A percentile compares a stretch with the other conserved stretches of the same genome.
Conservation (phyloP, 805 yeast species). For the Candida sphagnicola region DNA sequence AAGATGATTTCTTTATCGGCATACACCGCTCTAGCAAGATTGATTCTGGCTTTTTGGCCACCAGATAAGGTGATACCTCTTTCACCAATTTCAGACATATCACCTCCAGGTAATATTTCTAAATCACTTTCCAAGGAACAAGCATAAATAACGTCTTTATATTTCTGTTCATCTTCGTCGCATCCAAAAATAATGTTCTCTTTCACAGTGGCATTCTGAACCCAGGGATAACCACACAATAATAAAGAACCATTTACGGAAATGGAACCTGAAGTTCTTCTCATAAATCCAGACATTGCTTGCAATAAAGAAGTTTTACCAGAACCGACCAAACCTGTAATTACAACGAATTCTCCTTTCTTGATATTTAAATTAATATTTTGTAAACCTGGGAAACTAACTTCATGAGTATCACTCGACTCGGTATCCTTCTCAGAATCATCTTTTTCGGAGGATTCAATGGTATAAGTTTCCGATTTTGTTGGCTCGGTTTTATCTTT, state of each 20-base stretch:
- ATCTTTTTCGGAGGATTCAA: constrained; percentile 9
- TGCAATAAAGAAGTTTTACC: constrained; percentile 34
- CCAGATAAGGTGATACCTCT: constrained; percentile 35
- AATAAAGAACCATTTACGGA: constrained; percentile 25
- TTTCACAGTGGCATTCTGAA: constrained; percentile 30
- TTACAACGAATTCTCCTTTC: constrained; percentile 32
- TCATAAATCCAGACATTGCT: constrained; percentile 38
- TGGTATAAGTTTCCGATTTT: constrained; percentile 1
- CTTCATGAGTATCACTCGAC: constrained; percentile 11
- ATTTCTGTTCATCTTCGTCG: constrained; percentile 17
- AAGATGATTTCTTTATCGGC: constrained; percentile 25
- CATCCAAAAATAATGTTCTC: constrained; percentile 30
- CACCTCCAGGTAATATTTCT: constrained; percentile 31
- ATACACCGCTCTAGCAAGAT: constrained; percentile 35
- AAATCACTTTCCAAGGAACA: constrained; percentile 31
- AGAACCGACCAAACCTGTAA: constrained; percentile 35
- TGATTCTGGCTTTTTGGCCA: constrained; percentile 35
- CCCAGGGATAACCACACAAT: constrained; percentile 35
- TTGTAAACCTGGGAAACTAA: constrained; percentile 24
- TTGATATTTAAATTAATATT: constrained; percentile 20
- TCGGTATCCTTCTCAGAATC: constrained; percentile 6
- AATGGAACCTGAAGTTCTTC: constrained; percentile 23
- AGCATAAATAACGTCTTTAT: constrained; percentile 22
- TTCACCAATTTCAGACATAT: constrained; percentile 35
- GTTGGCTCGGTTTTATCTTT: constrained; percentile 3